Conservation (phyloP, 306 rosid genomes). For the Corylus avellana region DNA sequence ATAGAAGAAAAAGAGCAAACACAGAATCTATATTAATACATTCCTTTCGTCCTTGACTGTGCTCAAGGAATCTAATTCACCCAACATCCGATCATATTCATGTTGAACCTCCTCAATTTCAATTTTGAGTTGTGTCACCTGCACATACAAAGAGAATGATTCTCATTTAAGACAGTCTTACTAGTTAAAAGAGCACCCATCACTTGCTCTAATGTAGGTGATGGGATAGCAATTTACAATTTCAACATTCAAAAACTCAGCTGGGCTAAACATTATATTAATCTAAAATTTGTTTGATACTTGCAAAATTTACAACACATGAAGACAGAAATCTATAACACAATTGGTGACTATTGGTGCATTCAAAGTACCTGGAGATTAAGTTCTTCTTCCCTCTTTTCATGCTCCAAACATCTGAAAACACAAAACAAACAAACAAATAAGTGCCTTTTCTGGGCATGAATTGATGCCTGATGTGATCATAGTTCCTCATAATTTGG, state of each 20-base stretch:
- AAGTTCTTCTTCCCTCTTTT: conserved; percentile 51
- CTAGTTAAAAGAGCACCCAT: not conserved
- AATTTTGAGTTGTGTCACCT: conserved; percentile 60
- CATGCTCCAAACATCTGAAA: conserved; percentile 64
- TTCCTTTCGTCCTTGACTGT: conserved; percentile 43
- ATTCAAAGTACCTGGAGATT: conserved; percentile 56
- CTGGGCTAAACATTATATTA: not conserved
- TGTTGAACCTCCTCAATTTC: conserved; percentile 41
- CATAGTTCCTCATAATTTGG: not conserved
- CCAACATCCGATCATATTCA: conserved; percentile 45
- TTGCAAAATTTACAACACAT: not conserved
- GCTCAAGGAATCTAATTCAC: conserved; percentile 39
- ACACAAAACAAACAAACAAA: conserved; percentile 10
- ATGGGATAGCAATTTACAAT: not conserved
- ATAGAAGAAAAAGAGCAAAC: not conserved
- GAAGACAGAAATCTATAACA: not conserved
- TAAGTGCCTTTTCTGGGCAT: not conserved
- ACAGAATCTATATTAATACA: conserved; percentile 29
- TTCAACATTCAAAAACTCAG: not conserved
- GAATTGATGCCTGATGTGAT: not conserved
- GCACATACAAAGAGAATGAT: conserved; percentile 25
- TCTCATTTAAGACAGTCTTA: conserved; percentile 8
- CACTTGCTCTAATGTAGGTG: not conserved
- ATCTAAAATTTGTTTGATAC: not conserved
- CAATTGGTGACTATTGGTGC: conserved; percentile 8